Evolutionary conservation across 2,329 filamentous ascomycete species (phyloP), one percentile per base, ranked within the genome.

Genomic region (Geosmithia putterillii): DNA sequence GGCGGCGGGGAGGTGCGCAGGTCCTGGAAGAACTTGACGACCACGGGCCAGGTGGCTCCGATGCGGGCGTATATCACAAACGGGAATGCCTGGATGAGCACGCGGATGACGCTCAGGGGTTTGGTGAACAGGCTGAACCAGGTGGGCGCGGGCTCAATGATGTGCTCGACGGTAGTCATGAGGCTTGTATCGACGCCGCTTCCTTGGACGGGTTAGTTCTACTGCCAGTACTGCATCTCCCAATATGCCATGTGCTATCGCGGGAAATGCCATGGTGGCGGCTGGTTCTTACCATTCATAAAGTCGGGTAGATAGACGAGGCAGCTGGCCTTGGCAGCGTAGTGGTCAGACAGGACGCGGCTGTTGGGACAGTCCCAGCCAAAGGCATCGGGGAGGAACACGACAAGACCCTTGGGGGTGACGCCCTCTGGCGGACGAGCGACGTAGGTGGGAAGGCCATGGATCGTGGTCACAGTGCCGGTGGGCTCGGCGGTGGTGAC

Each of bases 271-370:
- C 10, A 32, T 14, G 28, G 28, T 32, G 28, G 6, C n/a, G 17
- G 3, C 15, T 5, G 7, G 17, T 28, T 9, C 41, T 2, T 40
- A 57, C 59, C 59, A 6, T 53, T 46, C 55, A 75, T 74, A 44
- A 77, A 71, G 46, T 77, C 72, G 0, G 73, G 73, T 20, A 70
- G 49, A 45, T 71, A 69, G 15, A 76, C 71, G 4, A 57, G 58
- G 59, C 7, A 66, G 64, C 50, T 65, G 64, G 50, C 61, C 18
- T 45, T 47, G 34, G 42, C 58, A 17, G 72, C 71, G 48, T 73
- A 74, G 41, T 56, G 52, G 50, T 77, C 73, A 7, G 70, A 71
- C 32, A 76, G 55, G 7, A 73, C 55, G 35, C 69, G 62, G 45
- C 65, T 67, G 54, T 76, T 75, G 35, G 64, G 54, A 41, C 75